Evolutionary conservation across 73 alveolate species (phyloP).

Genomic region (Tetrahymena thermophila): DNA sequence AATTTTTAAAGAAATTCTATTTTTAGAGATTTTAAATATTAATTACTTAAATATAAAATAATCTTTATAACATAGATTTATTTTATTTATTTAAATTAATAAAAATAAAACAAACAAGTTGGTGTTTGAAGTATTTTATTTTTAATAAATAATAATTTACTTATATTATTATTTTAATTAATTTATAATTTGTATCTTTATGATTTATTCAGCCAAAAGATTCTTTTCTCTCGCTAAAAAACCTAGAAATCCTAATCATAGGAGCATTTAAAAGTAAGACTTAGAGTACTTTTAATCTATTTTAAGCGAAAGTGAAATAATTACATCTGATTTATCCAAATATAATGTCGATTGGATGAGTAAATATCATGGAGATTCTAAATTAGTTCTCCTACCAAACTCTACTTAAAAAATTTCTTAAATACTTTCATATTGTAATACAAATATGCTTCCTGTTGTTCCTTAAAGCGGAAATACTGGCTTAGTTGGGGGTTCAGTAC

Average conservation of each 20-base stretch:
- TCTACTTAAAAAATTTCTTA: constrained; percentile 49
- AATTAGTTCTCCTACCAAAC: constrained; percentile 62
- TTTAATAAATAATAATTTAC: not conserved
- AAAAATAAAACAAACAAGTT: too few species aligned
- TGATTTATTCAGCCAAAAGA: not conserved
- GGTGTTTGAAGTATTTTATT: not conserved
- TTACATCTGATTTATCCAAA: not conserved
- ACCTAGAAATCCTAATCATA: not conserved
- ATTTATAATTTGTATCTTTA: not conserved
- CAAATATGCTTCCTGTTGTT: constrained; percentile 54
- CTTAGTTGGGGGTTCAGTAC: constrained; percentile 75
- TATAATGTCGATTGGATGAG: constrained; percentile 68
- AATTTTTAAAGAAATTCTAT: too few species aligned
- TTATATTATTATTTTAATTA: not conserved
- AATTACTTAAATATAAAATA: too few species aligned
- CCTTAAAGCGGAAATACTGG: constrained; percentile 94
- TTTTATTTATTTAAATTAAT: too few species aligned
- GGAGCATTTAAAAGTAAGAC: not conserved
- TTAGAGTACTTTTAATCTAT: not conserved
- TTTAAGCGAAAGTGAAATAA: not conserved
- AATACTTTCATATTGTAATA: constrained; percentile 57
- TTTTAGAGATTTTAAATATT: too few species aligned
- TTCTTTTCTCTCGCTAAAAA: not conserved
- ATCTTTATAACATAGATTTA: too few species aligned
- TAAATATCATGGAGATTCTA: constrained; percentile 52